Evolutionary conservation across 2,329 filamentous ascomycete genomes (phyloP).

Genomic region (Diaporthe velutina): DNA sequence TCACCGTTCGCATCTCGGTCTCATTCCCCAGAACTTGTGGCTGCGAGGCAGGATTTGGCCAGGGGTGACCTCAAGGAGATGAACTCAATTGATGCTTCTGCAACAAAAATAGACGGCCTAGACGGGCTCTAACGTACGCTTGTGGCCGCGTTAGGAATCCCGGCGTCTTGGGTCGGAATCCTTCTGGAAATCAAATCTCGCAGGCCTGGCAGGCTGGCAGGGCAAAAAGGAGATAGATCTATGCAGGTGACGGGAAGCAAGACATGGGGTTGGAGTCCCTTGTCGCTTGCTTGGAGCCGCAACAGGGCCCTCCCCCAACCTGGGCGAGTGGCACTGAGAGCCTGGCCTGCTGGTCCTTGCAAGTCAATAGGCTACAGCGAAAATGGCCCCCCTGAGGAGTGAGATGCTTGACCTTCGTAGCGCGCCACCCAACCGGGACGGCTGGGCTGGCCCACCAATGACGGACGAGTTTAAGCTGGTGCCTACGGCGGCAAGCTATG

Average conservation of each 20-base stretch:
- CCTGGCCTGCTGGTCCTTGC: slow-evolving; percentile 16
- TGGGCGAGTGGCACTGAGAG: background rate
- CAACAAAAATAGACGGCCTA: slow-evolving; percentile 23
- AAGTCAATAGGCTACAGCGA: slow-evolving; percentile 14
- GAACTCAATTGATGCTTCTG: slow-evolving; percentile 25
- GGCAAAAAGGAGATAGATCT: slow-evolving; percentile 19
- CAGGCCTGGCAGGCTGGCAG: background rate
- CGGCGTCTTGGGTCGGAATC: background rate
- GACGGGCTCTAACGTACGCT: slow-evolving; percentile 3
- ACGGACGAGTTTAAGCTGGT: slow-evolving; percentile 31
- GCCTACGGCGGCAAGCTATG: slow-evolving; percentile 22
- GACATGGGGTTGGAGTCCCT: background rate
- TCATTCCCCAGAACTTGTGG: background rate
- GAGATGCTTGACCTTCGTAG: slow-evolving; percentile 27
- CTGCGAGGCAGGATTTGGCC: background rate
- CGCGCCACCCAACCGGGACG: slow-evolving; percentile 1
- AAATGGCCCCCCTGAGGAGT: background rate
- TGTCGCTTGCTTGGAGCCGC: slow-evolving; percentile 19
- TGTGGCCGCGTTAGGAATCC: slow-evolving; percentile 12
- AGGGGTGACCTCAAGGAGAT: background rate
- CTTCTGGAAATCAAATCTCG: slow-evolving; percentile 14
- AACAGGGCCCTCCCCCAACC: background rate
- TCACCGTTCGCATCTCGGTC: background rate
- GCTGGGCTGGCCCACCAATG: slow-evolving; percentile 21
- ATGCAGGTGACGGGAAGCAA: slow-evolving; percentile 2